A percentile compares a stretch with the other conserved stretches of the same genome.
Evolutionary conservation across 495 filamentous ascomycete genomes (phyloP).

Genomic region (Bryoglossum gracile): DNA sequence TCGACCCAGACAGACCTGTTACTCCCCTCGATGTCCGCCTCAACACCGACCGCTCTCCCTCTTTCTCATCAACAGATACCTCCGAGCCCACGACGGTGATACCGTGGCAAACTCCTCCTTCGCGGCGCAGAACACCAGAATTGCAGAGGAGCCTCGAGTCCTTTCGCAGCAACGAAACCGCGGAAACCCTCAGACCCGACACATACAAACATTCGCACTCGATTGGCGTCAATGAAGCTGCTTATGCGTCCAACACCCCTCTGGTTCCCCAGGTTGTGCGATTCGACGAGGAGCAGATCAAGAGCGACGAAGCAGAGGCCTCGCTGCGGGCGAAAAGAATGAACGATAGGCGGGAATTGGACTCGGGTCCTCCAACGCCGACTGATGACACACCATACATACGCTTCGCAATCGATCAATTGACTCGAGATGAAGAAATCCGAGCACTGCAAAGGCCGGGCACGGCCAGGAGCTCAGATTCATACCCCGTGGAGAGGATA

Average conservation of each 20-base stretch:
- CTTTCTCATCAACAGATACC: conserved; percentile 33
- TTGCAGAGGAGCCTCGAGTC: conserved; percentile 27
- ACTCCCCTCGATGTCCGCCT: conserved; percentile 50
- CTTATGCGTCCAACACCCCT: conserved; percentile 15
- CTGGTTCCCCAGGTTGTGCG: conserved; percentile 27
- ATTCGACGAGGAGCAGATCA: conserved; percentile 32
- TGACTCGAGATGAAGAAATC: conserved; percentile 58
- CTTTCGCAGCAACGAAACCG: conserved; percentile 22
- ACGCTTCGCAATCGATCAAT: conserved; percentile 64
- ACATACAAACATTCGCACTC: conserved; percentile 10
- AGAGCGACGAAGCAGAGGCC: conserved; percentile 27
- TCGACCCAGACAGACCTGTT: conserved; percentile 49
- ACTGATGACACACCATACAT: conserved; percentile 64
- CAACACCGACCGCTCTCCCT: conserved; percentile 43
- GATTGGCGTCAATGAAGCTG: conserved; percentile 24
- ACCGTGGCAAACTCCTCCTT: conserved; percentile 43
- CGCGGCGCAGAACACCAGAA: conserved; percentile 26
- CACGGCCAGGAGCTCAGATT: conserved; percentile 32
- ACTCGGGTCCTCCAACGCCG: conserved; percentile 47
- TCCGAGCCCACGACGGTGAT: conserved; percentile 42
- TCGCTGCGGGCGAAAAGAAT: conserved; percentile 21
- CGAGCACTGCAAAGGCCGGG: conserved; percentile 20
- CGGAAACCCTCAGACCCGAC: conserved; percentile 25
- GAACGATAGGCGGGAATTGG: conserved; percentile 14
- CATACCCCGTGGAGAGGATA: conserved; percentile 42